phyloP scores from a whole-genome alignment of 176 grass and related monocot species.

The Musa beccarii region DNA sequence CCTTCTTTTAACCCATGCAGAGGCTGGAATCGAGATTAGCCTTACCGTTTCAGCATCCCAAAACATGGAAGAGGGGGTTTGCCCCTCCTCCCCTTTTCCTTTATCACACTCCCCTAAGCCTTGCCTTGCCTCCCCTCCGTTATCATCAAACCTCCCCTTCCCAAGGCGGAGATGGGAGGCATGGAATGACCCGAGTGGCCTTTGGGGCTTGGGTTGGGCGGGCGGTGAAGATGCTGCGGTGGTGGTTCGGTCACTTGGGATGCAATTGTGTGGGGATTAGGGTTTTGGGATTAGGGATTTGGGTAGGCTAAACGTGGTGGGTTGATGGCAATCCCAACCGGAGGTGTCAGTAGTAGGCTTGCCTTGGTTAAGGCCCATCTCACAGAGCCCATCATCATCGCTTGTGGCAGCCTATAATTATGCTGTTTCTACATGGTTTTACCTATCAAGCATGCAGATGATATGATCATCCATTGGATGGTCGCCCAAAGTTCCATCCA shows the following conservation, averaged over 20 bases:
- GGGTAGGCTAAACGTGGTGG: slow-evolving; percentile 1
- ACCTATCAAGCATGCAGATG: too few species aligned
- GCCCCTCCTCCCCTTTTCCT: slow-evolving; percentile 49
- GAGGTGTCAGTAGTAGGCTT: background rate
- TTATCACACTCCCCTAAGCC: slow-evolving; percentile 62
- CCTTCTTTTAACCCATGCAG: background rate
- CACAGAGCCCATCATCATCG: background rate
- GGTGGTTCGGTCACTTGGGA: background rate
- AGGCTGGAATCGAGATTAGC: slow-evolving; percentile 16
- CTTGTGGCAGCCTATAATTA: background rate
- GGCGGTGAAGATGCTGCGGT: too few species aligned
- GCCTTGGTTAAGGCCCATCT: background rate
- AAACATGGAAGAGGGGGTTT: slow-evolving; percentile 51
- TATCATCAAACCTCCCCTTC: slow-evolving; percentile 64
- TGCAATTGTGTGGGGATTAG: slow-evolving; percentile 29
- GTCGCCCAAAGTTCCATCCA: too few species aligned
- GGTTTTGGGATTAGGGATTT: slow-evolving; percentile 43
- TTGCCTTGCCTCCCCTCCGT: slow-evolving; percentile 47
- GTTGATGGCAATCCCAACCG: slow-evolving; percentile 28
- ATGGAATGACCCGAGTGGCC: slow-evolving; percentile 20
- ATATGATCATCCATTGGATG: too few species aligned
- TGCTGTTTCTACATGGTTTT: too few species aligned
- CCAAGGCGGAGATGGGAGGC: slow-evolving; percentile 20
- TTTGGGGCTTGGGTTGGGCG: slow-evolving; percentile 11
- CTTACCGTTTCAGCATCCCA: slow-evolving; percentile 75